phyloP scores from a whole-genome alignment of 2,329 filamentous ascomycete species.

The Thielaviopsis ethacetica region DNA sequence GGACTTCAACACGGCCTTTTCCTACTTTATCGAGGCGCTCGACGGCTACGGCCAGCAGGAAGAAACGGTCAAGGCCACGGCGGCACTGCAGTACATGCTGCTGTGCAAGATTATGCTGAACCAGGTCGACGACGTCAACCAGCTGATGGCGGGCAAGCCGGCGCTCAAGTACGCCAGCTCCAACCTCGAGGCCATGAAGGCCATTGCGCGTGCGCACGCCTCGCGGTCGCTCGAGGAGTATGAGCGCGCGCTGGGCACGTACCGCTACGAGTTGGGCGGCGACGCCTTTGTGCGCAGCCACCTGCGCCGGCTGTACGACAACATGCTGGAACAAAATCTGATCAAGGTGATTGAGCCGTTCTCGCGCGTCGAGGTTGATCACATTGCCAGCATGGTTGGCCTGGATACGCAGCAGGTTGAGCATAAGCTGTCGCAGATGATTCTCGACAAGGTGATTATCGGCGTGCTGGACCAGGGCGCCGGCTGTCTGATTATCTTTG shows the following conservation, averaged over 20 bases:
- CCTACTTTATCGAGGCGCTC: slow-evolving; percentile 97
- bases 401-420: slow-evolving; percentile 94
- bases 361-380: slow-evolving; percentile 87
- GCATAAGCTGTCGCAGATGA: slow-evolving; percentile 98
- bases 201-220: slow-evolving; percentile 84
- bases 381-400: slow-evolving; percentile 95
- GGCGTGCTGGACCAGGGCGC: slow-evolving; percentile 93
- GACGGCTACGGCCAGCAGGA: slow-evolving; percentile 94
- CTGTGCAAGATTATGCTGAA: slow-evolving; percentile 99
- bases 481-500: slow-evolving; percentile 93
- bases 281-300: slow-evolving; percentile 96
- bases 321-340: slow-evolving; percentile 97
- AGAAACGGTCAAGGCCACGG: slow-evolving; percentile 77
- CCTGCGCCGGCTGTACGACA: slow-evolving; percentile 86
- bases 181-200: slow-evolving; percentile 97
- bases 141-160: slow-evolving; percentile 88
- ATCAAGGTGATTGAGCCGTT: slow-evolving; percentile 99
- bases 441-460: slow-evolving; percentile 96
- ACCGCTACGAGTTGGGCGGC: slow-evolving; percentile 83
- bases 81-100: slow-evolving; percentile 96
- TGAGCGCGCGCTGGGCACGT: slow-evolving; percentile 76
- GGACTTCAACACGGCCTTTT: slow-evolving; percentile 97
- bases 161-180: slow-evolving; percentile 91
- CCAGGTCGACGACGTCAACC: slow-evolving; percentile 86
- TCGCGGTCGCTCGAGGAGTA: slow-evolving; percentile 96